Conservation (phyloP, 345 rosid species). For the Trapa bicornis region DNA sequence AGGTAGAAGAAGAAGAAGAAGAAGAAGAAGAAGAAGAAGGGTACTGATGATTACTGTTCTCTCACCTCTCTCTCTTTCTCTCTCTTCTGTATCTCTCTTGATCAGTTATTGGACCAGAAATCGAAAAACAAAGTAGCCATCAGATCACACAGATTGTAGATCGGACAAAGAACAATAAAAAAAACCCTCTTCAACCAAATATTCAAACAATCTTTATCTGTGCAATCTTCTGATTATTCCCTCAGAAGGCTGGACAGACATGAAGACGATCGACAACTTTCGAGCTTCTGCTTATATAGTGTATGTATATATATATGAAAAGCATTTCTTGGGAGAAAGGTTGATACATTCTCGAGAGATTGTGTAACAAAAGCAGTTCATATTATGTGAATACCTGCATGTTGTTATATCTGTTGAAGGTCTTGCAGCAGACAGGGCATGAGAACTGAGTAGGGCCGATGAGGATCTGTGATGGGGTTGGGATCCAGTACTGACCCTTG, state of each 20-base stretch:
- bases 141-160: background rate
- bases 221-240: background rate
- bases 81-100: background rate
- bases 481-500: slow-evolving; percentile 97
- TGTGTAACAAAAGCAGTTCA: too few relatives aligned
- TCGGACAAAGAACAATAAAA: background rate
- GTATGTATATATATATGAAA: background rate
- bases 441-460: slow-evolving; percentile 97
- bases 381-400: slow-evolving; percentile 52
- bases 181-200: background rate
- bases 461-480: slow-evolving; percentile 94
- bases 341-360: too few relatives aligned
- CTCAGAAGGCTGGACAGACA: background rate
- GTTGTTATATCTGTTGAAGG: slow-evolving; percentile 95
- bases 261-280: too few relatives aligned
- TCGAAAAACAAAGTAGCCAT: background rate
- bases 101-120: slow-evolving; percentile 4
- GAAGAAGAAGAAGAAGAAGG: background rate
- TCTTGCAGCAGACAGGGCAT: slow-evolving; percentile 94
- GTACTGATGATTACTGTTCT: background rate
- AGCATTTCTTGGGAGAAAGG: too few relatives aligned
- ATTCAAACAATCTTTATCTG: background rate
- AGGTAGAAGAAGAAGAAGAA: background rate
- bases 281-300: background rate
- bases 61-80: background rate